phyloP scores from a whole-genome alignment of 2,329 filamentous ascomycete species.

The Tothia fuscella region DNA sequence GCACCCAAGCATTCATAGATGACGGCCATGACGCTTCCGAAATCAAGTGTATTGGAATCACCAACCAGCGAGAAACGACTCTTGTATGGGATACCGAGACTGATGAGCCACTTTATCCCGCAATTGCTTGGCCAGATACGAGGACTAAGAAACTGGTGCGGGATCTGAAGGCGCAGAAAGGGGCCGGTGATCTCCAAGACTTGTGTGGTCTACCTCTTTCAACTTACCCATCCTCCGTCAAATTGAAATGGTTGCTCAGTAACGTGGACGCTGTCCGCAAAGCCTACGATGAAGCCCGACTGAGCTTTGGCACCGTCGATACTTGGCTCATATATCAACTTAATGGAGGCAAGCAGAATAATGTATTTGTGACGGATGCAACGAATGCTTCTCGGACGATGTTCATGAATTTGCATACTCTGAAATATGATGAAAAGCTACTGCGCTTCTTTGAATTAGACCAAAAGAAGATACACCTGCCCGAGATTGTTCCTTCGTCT shows the following conservation, averaged over 20 bases:
- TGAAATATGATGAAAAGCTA: conserved; percentile 67
- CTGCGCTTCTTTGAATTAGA: conserved; percentile 72
- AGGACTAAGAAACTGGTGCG: conserved; percentile 64
- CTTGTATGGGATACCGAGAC: conserved; percentile 74
- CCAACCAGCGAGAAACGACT: conserved; percentile 82
- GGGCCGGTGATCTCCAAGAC: conserved; percentile 55
- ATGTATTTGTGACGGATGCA: conserved; percentile 70
- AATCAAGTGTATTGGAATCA: conserved; percentile 72
- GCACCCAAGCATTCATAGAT: conserved; percentile 58
- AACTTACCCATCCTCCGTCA: conserved; percentile 79
- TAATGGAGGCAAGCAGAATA: conserved; percentile 56
- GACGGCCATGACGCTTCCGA: conserved; percentile 54
- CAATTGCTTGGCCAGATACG: conserved; percentile 85
- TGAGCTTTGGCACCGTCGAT: conserved; percentile 81
- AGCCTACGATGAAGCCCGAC: conserved; percentile 62
- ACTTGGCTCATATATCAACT: conserved; percentile 79
- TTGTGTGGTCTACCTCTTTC: conserved; percentile 74
- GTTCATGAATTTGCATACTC: conserved; percentile 80
- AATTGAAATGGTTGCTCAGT: conserved; percentile 70
- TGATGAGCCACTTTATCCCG: conserved; percentile 70
- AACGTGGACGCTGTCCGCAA: conserved; percentile 57
- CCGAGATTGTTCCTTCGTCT: conserved; percentile 74
- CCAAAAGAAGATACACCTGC: conserved; percentile 57
- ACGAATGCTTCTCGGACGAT: conserved; percentile 85
- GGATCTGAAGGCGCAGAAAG: conserved; percentile 56